Base-by-base conservation (phyloP, 2,329 filamentous ascomycete genomes). In the Nigrospora osmanthi region DNA sequence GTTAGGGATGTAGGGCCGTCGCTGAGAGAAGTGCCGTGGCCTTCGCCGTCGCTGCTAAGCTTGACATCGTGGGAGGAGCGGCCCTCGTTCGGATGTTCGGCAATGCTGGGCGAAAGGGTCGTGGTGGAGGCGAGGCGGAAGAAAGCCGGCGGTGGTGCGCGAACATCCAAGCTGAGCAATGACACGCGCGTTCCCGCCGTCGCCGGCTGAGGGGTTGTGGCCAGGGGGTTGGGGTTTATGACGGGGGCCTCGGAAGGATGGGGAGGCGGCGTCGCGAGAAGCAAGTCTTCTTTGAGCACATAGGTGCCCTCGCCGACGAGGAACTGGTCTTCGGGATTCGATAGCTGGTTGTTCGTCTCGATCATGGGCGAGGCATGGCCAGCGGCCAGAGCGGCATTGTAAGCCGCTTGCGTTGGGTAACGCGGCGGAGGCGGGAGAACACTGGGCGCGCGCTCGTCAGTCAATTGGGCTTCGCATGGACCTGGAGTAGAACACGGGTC, bases 291-390 rank as follows among this genome's bases (percentile, higher is more conserved):
- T 63, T 89, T 85, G 37, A 97, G 78, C 17, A 87, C 76, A 60
- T 98, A 98, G 49, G 87, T 57, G 87, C 89, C 93, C 81, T 98
- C 93, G 64, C 91, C 93, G 40, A 91, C 89, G 37, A 95, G 81
- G 54, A 98, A 83, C 62, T 94, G 87, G 66, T 89, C 88, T 56
- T 95, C 90, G 19, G 87, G 91, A 57, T 87, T 85, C 46, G 80
- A 81, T 49, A 98, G 71, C 35, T 82, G 85, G 62, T 97, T 98
- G 67, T 93, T 95, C 44, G 91, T 96, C 75, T 98, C 93, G 59
- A 95, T 85, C 64, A 95, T 80, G 34, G 86, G 84, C 34, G 80
- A 73, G 42, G 81, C 74, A 62, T 83, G 76, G 50, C 82, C 82
- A 58, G 82, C 78, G 52, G 80, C 80, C 44, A 83, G 76, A 52